A percentile compares a stretch with the other conserved stretches of the same genome.
Evolutionary conservation across 257 asterid species (phyloP).

Genomic region (Anisodus tanguticus): DNA sequence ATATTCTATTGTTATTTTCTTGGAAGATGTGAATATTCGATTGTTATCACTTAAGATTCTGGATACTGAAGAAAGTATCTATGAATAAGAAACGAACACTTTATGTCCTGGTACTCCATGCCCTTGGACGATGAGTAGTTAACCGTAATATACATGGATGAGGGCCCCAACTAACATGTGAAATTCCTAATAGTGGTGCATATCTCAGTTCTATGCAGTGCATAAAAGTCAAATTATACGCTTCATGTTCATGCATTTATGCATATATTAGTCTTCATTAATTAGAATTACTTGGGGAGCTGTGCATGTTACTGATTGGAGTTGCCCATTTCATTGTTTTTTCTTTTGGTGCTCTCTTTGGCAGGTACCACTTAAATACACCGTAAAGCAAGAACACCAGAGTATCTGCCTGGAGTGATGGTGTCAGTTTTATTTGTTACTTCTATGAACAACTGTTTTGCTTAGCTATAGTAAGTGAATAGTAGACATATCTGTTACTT

Average conservation of each 20-base stretch:
- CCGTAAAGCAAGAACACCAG: not conserved
- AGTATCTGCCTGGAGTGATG: slow-evolving; percentile 13
- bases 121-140: not conserved
- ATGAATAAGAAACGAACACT: not conserved
- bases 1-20: not conserved
- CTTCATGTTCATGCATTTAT: not conserved
- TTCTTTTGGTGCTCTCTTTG: not conserved
- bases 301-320: not conserved
- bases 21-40: not conserved
- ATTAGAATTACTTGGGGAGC: not conserved
- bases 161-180: not conserved
- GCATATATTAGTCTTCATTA: not conserved
- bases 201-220: not conserved
- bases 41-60: not conserved
- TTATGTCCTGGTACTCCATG: not conserved
- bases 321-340: not conserved
- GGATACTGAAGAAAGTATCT: not conserved
- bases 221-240: not conserved
- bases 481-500: not conserved
- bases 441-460: not conserved
- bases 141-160: not conserved
- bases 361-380: slow-evolving; percentile 10
- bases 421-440: not conserved
- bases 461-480: not conserved
- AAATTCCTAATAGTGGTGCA: not conserved